Evolutionary conservation across 2,329 filamentous ascomycete species (phyloP).

Genomic region (Bipolaris gigantea): DNA sequence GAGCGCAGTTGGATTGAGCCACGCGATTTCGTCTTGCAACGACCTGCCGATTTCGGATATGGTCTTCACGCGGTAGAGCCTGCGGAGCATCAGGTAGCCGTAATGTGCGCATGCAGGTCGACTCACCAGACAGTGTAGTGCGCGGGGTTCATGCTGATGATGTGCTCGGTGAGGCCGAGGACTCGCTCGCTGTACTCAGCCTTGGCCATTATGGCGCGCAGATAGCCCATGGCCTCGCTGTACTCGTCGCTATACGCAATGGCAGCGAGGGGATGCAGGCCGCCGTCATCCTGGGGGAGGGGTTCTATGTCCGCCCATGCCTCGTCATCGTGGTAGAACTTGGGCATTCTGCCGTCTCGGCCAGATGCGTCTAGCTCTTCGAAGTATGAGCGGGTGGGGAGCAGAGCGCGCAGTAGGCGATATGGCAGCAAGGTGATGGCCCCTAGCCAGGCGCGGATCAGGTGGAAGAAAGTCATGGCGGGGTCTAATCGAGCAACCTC

Average conservation of each 20-base stretch:
- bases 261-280: slow-evolving; percentile 73
- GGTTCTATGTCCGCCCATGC: slow-evolving; percentile 83
- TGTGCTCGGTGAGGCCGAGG: slow-evolving; percentile 79
- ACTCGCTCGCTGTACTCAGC: slow-evolving; percentile 81
- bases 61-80: slow-evolving; percentile 83
- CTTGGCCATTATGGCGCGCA: slow-evolving; percentile 87
- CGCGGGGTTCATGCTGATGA: slow-evolving; percentile 91
- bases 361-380: not conserved
- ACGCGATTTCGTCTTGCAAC: slow-evolving; percentile 73
- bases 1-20: slow-evolving; percentile 83
- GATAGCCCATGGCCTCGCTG: slow-evolving; percentile 87
- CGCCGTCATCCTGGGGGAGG: slow-evolving; percentile 81
- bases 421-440: slow-evolving; percentile 16
- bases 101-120: not conserved
- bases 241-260: slow-evolving; percentile 93
- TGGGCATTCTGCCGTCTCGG: slow-evolving; percentile 25
- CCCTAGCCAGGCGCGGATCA: slow-evolving; percentile 20
- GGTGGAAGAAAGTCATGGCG: slow-evolving; percentile 20
- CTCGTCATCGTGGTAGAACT: slow-evolving; percentile 65
- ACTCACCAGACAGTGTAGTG: slow-evolving; percentile 94
- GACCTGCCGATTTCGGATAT: slow-evolving; percentile 68
- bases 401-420: slow-evolving; percentile 12
- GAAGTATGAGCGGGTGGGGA: not conserved
- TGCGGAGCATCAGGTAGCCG: slow-evolving; percentile 34
- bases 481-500: slow-evolving; percentile 12